Base-by-base conservation (phyloP, 2,329 filamentous ascomycete species). In the Fusarium continuum region DNA sequence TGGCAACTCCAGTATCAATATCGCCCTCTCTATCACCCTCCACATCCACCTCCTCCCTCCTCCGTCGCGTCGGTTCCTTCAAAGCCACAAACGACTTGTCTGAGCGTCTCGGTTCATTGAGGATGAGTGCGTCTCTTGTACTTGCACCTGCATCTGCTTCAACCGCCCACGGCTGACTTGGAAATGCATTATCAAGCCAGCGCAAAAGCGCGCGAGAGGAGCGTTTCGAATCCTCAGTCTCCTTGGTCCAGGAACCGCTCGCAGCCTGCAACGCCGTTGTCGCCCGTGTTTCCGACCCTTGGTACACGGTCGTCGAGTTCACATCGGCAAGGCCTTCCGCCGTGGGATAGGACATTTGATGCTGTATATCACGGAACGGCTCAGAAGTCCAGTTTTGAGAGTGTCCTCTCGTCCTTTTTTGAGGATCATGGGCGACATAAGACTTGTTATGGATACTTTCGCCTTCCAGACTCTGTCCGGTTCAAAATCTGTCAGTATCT, bases 301-400 rank as follows among this genome's bases (percentile, higher is more conserved):
- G 32, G 31, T 9, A 16, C 17, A 6, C n/a, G n/a, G n/a, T 26
- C 55, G 14, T 31, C 32, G 20, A 41, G 28, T 25, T 16, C 52
- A n/a, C 62, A 58, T 19, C 57, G 60, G 13, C 40, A 38, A 5
- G 43, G 45, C 8, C 65, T 71, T 7, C 74, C 75, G 2, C 61
- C 76, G 0, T 78, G 76, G 76, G 73, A 78, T 40, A 73, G 76
- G 3, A 67, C 67, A 9, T 59, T 77, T n/a, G 76, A 78, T 22
- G 56, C 75, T 6, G 71, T 78, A n/a, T 76, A 73, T 34, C 74
- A 77, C 41, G 55, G 62, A 3, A 17, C 69, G 8, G 41, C 54
- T 2, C 49, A 61, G 6, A 39, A 38, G 3, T 22, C 32, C 0
- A 31, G 28, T 1, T 73, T 74, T 19, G 53, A 39, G 4, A 29